phyloP scores from a whole-genome alignment of 2,329 filamentous ascomycete species.

The Geosmithia morbida region DNA sequence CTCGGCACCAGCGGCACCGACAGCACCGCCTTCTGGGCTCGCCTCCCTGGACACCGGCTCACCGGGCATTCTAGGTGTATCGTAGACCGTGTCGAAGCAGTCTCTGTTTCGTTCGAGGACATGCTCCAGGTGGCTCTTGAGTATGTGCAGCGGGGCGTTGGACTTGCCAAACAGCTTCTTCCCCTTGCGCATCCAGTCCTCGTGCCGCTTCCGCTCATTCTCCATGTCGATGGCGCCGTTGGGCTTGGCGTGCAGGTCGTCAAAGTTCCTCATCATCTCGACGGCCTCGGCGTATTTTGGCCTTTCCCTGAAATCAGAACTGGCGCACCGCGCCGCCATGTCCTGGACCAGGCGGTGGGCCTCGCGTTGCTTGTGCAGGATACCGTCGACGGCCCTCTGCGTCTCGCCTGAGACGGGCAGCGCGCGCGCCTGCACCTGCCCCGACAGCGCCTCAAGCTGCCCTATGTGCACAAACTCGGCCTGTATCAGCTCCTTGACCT shows the following conservation, averaged over 20 bases:
- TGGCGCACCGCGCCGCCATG: constrained; percentile 63
- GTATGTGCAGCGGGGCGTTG: constrained; percentile 89
- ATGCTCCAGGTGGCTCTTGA: constrained; percentile 88
- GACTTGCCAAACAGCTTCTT: constrained; percentile 98
- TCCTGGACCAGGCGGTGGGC: constrained; percentile 79
- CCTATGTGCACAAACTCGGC: constrained; percentile 87
- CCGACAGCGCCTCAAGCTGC: constrained; percentile 81
- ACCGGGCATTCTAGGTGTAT: constrained; percentile 78
- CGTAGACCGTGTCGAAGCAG: constrained; percentile 76
- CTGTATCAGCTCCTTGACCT: constrained; percentile 84
- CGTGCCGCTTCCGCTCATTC: constrained; percentile 84
- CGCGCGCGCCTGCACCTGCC: constrained; percentile 54
- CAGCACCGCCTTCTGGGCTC: constrained; percentile 35
- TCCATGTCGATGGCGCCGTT: constrained; percentile 84
- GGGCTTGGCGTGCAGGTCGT: constrained; percentile 85
- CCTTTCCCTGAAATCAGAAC: constrained; percentile 60
- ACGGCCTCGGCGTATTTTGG: constrained; percentile 84
- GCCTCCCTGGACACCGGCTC: constrained; percentile 84
- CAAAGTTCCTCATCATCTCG: constrained; percentile 74
- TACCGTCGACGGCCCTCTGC: constrained; percentile 70
- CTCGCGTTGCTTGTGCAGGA: constrained; percentile 89
- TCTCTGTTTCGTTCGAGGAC: constrained; percentile 79
- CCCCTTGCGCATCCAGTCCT: constrained; percentile 97
- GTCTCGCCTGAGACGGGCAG: constrained; percentile 77
- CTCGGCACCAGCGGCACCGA: constrained; percentile 34